Evolutionary conservation across 1,139 yeast species (phyloP).

Genomic region (Pichia kudriavzevii): DNA sequence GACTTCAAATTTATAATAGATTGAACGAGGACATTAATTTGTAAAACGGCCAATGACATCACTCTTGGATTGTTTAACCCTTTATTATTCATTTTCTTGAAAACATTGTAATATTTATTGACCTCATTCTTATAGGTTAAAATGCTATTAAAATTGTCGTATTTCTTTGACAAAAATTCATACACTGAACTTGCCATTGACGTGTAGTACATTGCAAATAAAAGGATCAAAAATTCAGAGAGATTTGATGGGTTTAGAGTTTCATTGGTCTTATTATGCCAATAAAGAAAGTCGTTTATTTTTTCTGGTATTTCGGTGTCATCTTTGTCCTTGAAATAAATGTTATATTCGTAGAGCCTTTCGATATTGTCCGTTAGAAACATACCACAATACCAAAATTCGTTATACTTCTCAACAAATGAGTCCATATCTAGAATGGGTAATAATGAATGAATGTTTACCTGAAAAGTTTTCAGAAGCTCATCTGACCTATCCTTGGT

Average conservation of each 20-base stretch:
- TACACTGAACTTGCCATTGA: constrained; percentile 17
- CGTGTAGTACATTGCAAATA: constrained; percentile 19
- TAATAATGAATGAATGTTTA: constrained; percentile 46
- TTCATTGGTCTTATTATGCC: constrained; percentile 19
- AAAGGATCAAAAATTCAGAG: constrained; percentile 17
- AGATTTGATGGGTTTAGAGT: constrained; percentile 16
- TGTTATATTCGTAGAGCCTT: constrained; percentile 16
- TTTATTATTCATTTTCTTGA: constrained; percentile 14
- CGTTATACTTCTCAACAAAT: constrained; percentile 41
- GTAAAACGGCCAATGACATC: constrained; percentile 20
- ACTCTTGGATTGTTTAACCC: constrained; percentile 20
- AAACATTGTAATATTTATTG: constrained; percentile 18
- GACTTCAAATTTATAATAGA: constrained; percentile 20
- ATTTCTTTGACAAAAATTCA: constrained; percentile 12
- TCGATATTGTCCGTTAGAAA: constrained; percentile 19
- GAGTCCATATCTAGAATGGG: constrained; percentile 40
- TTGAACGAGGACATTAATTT: constrained; percentile 20
- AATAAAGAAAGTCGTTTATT: constrained; percentile 17
- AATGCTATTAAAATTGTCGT: constrained; percentile 12
- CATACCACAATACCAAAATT: constrained; percentile 37
- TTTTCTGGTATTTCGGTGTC: constrained; percentile 9
- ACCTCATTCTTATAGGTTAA: constrained; percentile 16
- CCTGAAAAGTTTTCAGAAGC: constrained; percentile 40
- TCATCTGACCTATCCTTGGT: constrained; percentile 43
- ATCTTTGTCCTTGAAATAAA: constrained; percentile 11